A percentile compares a stretch with the other conserved stretches of the same genome.
Evolutionary conservation across 805 yeast genomes (phyloP).

Genomic region (Huiozyma naganishii): DNA sequence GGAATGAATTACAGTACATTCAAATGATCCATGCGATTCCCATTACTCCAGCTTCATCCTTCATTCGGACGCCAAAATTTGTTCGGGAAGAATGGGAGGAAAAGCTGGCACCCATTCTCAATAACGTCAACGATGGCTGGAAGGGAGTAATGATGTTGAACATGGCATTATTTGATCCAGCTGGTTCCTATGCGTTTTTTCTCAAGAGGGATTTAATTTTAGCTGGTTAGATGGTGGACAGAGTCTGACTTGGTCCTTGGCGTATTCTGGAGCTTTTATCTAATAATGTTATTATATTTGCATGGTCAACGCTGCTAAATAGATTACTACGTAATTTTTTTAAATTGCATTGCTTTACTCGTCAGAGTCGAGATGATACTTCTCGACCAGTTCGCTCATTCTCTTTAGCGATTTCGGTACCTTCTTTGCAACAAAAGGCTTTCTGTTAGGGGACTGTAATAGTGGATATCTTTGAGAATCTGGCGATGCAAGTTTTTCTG

Average conservation of each 20-base stretch:
- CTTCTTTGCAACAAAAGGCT: not conserved
- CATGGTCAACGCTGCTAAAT: not conserved
- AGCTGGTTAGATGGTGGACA: slow-evolving; percentile 70
- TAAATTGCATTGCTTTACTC: too few species aligned
- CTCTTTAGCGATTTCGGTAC: slow-evolving; percentile 21
- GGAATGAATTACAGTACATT: slow-evolving; percentile 59
- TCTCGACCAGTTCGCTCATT: slow-evolving; percentile 20
- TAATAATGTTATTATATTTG: not conserved
- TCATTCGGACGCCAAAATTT: slow-evolving; percentile 42
- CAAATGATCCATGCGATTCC: slow-evolving; percentile 77
- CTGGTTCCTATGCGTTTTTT: slow-evolving; percentile 47
- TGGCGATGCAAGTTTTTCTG: too few species aligned
- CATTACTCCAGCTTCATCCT: slow-evolving; percentile 53
- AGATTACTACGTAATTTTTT: not conserved
- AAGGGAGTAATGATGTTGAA: slow-evolving; percentile 63
- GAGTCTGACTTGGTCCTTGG: slow-evolving; percentile 76
- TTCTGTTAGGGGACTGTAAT: too few species aligned
- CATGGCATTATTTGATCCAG: slow-evolving; percentile 64
- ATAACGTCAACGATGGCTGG: slow-evolving; percentile 55
- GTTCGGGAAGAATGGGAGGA: slow-evolving; percentile 56
- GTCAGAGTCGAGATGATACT: slow-evolving; percentile 12
- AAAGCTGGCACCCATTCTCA: slow-evolving; percentile 35
- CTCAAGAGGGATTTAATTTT: slow-evolving; percentile 41
- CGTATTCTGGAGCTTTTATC: slow-evolving; percentile 45
- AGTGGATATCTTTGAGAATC: too few species aligned